A percentile compares a stretch with the other conserved stretches of the same genome.
Conservation (phyloP, 352 stramenopile genomes). For the Phytopythium litorale region DNA sequence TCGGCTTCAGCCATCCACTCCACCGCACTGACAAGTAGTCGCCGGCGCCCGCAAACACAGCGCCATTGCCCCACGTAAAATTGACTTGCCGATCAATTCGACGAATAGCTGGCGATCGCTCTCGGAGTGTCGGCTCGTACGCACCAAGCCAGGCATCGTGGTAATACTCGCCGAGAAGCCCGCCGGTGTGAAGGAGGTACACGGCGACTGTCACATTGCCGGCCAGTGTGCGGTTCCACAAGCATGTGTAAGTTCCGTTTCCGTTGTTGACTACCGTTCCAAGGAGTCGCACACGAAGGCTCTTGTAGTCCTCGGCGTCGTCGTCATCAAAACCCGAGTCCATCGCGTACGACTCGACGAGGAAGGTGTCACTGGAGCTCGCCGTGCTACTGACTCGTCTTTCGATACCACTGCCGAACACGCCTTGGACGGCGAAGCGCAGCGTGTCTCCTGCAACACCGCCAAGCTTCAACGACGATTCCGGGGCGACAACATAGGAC, state of each 20-base stretch:
- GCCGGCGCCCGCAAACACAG: slow-evolving; percentile 39
- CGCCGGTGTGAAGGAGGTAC: slow-evolving; percentile 53
- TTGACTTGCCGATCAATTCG: slow-evolving; percentile 68
- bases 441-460: slow-evolving; percentile 39
- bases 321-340: slow-evolving; percentile 13
- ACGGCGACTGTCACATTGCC: slow-evolving; percentile 49
- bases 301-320: neutral
- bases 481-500: slow-evolving; percentile 27
- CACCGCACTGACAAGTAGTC: slow-evolving; percentile 65
- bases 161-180: slow-evolving; percentile 67
- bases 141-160: slow-evolving; percentile 51
- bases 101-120: slow-evolving; percentile 16
- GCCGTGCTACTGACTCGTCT: neutral
- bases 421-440: slow-evolving; percentile 49
- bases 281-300: slow-evolving; percentile 13
- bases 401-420: slow-evolving; percentile 34
- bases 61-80: slow-evolving; percentile 60
- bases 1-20: slow-evolving; percentile 62
- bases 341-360: slow-evolving; percentile 36
- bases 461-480: slow-evolving; percentile 23
- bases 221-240: slow-evolving; percentile 40
- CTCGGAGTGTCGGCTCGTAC: neutral
- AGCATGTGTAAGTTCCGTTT: slow-evolving; percentile 36
- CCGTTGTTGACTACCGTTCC: slow-evolving; percentile 20
- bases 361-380: slow-evolving; percentile 15